A percentile compares a stretch with the other conserved stretches of the same genome.
Evolutionary conservation across 306 rosid species (phyloP).

Genomic region (Rosa multiflora): DNA sequence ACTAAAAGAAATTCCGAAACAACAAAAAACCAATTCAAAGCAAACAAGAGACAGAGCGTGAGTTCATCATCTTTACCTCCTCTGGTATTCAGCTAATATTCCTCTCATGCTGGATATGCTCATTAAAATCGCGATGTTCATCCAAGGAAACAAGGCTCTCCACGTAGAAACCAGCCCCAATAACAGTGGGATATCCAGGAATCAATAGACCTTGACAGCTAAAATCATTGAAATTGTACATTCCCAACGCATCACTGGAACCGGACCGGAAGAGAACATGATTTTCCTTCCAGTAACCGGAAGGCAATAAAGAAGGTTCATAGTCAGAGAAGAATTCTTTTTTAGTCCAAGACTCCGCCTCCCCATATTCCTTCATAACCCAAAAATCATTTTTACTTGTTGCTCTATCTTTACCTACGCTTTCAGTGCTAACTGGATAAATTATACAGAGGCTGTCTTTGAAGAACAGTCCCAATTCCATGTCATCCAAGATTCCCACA

Average conservation of each 20-base stretch:
- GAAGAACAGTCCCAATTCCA: background rate
- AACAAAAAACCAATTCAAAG: background rate
- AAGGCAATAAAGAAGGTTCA: background rate
- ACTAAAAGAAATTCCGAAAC: background rate
- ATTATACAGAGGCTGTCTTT: background rate
- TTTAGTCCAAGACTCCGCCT: background rate
- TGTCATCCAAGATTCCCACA: background rate
- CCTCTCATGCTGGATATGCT: background rate
- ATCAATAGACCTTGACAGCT: background rate
- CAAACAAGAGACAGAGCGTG: background rate
- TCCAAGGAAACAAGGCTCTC: background rate
- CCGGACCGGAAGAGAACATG: background rate
- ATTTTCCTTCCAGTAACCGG: background rate
- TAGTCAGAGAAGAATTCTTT: background rate
- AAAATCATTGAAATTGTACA: background rate
- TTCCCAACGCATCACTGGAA: background rate
- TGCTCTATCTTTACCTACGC: background rate
- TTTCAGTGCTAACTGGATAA: background rate
- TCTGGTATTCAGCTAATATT: background rate
- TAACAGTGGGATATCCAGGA: background rate
- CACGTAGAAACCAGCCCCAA: background rate
- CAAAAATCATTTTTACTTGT: background rate
- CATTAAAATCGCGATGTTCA: background rate
- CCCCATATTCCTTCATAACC: background rate
- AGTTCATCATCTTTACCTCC: background rate